A percentile compares a stretch with the other conserved stretches of the same genome.
Conservation (phyloP, 1,284 basidiomycete species). For the Mycosarcoma mackinlayi region DNA sequence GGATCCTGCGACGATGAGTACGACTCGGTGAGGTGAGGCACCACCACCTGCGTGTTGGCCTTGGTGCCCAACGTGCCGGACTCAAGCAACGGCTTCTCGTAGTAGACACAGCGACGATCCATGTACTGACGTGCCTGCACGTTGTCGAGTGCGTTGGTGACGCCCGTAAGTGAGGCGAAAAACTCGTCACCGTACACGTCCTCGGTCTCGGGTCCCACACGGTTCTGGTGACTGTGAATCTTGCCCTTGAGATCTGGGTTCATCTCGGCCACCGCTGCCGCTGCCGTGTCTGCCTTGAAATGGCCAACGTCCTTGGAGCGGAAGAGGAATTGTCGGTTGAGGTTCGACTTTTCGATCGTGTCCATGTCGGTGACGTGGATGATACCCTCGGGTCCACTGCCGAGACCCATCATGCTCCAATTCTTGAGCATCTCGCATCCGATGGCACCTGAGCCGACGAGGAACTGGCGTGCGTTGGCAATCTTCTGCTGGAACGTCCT, state of each 20-base stretch:
- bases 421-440: constrained; percentile 99
- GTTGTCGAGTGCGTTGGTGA: constrained; percentile 99
- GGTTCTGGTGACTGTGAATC: constrained; percentile 89
- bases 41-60: constrained; percentile 95
- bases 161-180: constrained; percentile 87
- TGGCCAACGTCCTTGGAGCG: constrained; percentile 94
- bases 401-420: constrained; percentile 99
- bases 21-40: constrained; percentile 95
- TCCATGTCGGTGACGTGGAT: constrained; percentile 98
- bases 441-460: constrained; percentile 97
- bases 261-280: constrained; percentile 92
- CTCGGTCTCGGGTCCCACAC: constrained; percentile 92
- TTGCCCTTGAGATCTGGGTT: constrained; percentile 91
- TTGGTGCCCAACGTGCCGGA: constrained; percentile 99
- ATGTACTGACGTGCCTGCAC: constrained; percentile 96
- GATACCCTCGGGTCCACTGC: constrained; percentile 80
- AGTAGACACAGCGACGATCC: constrained; percentile 98
- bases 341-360: constrained; percentile 98
- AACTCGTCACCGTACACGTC: constrained; percentile 87
- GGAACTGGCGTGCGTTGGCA: constrained; percentile 89
- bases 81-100: constrained; percentile 94
- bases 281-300: constrained; percentile 97
- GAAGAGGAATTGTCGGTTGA: constrained; percentile 99
- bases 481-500: constrained; percentile 93
- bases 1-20: constrained; percentile 99